Evolutionary conservation across 1,139 yeast species (phyloP), one percentile per base, ranked within the genome.

Genomic region (Yamadazyma dendronema): DNA sequence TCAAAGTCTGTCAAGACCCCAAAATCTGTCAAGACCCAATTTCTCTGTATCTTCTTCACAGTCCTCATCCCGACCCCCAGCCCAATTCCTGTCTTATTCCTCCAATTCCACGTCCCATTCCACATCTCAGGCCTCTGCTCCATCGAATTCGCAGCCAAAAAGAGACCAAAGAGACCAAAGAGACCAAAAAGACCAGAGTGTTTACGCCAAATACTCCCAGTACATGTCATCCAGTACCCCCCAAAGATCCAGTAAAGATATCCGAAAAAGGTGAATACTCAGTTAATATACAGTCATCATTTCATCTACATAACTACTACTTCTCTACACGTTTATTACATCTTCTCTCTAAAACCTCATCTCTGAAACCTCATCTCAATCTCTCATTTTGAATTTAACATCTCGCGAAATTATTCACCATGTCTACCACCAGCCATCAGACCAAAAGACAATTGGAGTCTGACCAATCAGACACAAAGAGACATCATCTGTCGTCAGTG

Each of bases 141-240:
- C 33, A 13, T 8, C 33, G n/a, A 23, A 29, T 17, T 12, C 25
- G 16, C 13, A 12, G 27, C 19, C 15, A 31, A 25, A 19, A 14
- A 7, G 10, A 19, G 22, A 19, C 6, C 22, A n/a, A n/a, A n/a
- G n/a, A n/a, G n/a, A n/a, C n/a, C n/a, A n/a, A n/a, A n/a, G n/a
- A n/a, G n/a, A n/a, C n/a, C n/a, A n/a, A n/a, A n/a, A 9, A 19
- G 22, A 28, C 3, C 31, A 30, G 17, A 38, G 34, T 22, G 27
- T 30, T 13, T 35, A 54, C 34, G 67, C 62, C 30, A 64, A 61
- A 39, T 62, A 64, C 38, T 63, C 68, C 24, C 61, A 58, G 41
- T 63, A 63, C 40, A 44, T 56, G 6, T 27, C 50, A 6, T 11
- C 33, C 28, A 27, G 8, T 19, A 7, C 22, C 9, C 9, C 31